These are phyloP conservation scores for Sextonia rubra DNA, from an alignment of 164 flowering plant species.

Conservation along the genomic window DNA sequence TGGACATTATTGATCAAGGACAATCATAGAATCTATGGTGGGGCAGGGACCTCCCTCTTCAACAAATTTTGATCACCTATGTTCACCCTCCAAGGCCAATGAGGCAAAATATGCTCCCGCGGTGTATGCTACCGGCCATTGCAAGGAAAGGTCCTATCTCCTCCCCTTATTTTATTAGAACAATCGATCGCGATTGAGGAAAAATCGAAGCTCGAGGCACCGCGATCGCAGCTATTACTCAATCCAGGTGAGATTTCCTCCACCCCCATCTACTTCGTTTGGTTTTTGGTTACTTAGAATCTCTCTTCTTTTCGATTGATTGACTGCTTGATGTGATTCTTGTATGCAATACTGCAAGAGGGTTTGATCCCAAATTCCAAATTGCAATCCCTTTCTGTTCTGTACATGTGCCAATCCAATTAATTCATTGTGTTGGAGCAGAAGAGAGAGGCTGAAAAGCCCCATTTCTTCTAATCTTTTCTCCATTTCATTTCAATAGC, in stretches of 20 bases:
- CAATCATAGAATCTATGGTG: too few relatives aligned
- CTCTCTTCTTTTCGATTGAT: neutral
- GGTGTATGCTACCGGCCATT: neutral
- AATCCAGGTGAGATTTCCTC: neutral
- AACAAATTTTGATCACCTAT: too few relatives aligned
- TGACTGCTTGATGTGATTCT: neutral
- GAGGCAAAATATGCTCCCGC: neutral
- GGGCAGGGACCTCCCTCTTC: too few relatives aligned
- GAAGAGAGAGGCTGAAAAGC: neutral
- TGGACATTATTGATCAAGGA: too few relatives aligned
- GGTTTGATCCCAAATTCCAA: constrained; percentile 9
- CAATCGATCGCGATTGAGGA: neutral
- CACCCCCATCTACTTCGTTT: neutral
- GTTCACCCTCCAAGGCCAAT: too few relatives aligned
- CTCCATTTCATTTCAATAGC: neutral
- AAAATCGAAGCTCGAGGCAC: neutral
- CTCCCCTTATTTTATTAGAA: neutral
- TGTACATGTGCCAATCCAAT: neutral
- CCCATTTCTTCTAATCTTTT: neutral
- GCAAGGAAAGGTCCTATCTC: neutral
- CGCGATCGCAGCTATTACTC: neutral
- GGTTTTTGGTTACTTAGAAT: neutral
- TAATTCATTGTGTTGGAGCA: neutral
- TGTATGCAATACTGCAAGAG: constrained; percentile 1
- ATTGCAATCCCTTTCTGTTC: neutral